A percentile compares a stretch with the other conserved stretches of the same genome.
Conservation (phyloP, 179 eudicot genomes). For the Actinidia arguta region DNA sequence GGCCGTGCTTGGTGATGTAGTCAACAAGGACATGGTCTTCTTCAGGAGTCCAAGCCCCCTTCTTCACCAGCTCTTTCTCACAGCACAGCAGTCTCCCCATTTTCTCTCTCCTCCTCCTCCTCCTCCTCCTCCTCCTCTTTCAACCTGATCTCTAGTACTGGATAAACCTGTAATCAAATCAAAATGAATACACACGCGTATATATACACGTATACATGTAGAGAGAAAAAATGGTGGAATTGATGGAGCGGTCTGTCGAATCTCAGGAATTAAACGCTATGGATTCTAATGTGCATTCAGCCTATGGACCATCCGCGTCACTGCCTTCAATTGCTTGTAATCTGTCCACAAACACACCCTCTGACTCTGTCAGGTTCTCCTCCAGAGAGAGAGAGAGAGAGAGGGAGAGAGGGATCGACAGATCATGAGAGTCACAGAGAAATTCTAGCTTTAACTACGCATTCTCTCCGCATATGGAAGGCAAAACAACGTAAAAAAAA, state of each 20-base stretch:
- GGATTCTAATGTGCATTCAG: conserved; percentile 18
- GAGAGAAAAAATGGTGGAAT: neutral
- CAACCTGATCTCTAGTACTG: neutral
- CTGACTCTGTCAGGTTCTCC: neutral
- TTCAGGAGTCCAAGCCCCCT: conserved; percentile 71
- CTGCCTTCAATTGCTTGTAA: neutral
- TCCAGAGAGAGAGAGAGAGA: no score
- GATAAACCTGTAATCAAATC: neutral
- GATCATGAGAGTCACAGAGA: neutral
- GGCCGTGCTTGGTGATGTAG: conserved; percentile 55
- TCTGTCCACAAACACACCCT: neutral
- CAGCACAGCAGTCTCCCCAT: conserved; percentile 70
- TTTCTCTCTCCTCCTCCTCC: neutral
- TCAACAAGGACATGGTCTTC: conserved; percentile 63
- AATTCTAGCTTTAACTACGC: neutral
- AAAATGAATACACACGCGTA: no score
- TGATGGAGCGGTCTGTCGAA: neutral
- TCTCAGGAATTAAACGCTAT: conserved; percentile 16
- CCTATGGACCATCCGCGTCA: conserved; percentile 1
- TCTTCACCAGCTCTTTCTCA: conserved; percentile 59
- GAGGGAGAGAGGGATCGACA: neutral
- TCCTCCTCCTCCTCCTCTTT: conserved; percentile 19
- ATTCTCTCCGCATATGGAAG: neutral
- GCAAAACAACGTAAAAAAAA: neutral
- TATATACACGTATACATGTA: no score